Evolutionary conservation across 352 stramenopile genomes (phyloP).

Genomic region (Phytophthora colocasiae): DNA sequence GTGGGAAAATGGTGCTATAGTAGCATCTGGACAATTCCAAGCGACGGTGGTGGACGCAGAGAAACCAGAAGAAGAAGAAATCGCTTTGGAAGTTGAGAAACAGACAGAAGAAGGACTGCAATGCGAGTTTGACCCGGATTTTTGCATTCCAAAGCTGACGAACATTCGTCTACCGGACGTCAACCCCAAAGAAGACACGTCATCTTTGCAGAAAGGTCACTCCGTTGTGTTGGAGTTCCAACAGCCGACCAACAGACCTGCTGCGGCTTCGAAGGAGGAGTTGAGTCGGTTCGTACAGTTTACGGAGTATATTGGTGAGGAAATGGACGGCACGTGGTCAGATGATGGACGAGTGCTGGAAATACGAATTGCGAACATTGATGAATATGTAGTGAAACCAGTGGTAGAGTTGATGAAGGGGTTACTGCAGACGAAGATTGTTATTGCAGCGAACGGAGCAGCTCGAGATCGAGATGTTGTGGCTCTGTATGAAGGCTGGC

Average conservation of each 20-base stretch:
- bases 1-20: conserved; percentile 13
- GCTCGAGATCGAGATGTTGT: background rate
- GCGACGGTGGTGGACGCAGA: background rate
- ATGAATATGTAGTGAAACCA: conserved; percentile 42
- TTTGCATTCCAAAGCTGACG: conserved; percentile 62
- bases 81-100: background rate
- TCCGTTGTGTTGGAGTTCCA: conserved; percentile 64
- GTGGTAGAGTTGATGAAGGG: conserved; percentile 53
- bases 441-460: background rate
- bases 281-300: conserved; percentile 63
- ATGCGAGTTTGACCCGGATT: conserved; percentile 62
- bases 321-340: conserved; percentile 46
- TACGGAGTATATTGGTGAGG: conserved; percentile 64
- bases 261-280: conserved; percentile 30
- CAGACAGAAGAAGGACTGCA: conserved; percentile 24
- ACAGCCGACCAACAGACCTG: conserved; percentile 57
- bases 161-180: conserved; percentile 61
- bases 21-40: conserved; percentile 19
- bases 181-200: conserved; percentile 1
- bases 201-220: conserved; percentile 47
- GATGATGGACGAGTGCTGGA: conserved; percentile 47
- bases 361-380: conserved; percentile 51
- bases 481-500: conserved; percentile 16
- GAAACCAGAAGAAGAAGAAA: background rate
- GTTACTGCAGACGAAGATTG: conserved; percentile 38